Evolutionary conservation across 306 rosid genomes (phyloP), one percentile per base, ranked within the genome.

Genomic region (Pterocarpus macrocarpus): DNA sequence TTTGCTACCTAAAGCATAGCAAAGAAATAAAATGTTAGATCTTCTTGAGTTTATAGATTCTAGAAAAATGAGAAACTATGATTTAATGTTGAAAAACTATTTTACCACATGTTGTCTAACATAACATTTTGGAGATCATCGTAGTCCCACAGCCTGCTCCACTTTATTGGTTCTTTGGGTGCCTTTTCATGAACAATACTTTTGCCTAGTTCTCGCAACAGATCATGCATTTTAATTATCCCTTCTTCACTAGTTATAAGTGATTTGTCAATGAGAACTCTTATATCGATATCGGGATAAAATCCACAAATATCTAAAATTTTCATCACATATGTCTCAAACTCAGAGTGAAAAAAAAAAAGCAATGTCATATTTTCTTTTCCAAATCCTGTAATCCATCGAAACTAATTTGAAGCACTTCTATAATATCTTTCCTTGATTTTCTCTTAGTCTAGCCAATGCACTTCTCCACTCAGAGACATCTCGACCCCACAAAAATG

Each of bases 121-220:
- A 17, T n/a, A 39, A 79, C 64, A 34, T 79, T 30, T 0, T 4
- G 1, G 28, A 79, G 7, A 69, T 80, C 83, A 9, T 49, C 2
- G 44, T 35, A 14, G 33, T 17, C 6, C 83, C 83, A 80, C 13
- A 71, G 4, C 78, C 78, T 71, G 34, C 17, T 80, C 78, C 78
- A 80, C 64, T 61, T 80, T 62, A 72, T 8, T 35, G 83, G 83
- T 3, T 79, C 64, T 16, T 69, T 80, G 8, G 77, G 83, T 49
- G 78, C 70, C 47, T 45, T 70, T 80, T 49, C 78, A 35, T 65
- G 15, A 34, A 80, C 57, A 41, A 80, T 80, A 8, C 56, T 62
- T 36, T 10, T 71, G 10, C 83, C 83, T 4, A 80, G 10, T 14
- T 80, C 78, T 62, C 7, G 8, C n/a, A 80, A 36, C 65, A 80